Evolutionary conservation across 2,329 filamentous ascomycete genomes (phyloP), one percentile per base, ranked within the genome.

Genomic region (Dactylellina leptospora): DNA sequence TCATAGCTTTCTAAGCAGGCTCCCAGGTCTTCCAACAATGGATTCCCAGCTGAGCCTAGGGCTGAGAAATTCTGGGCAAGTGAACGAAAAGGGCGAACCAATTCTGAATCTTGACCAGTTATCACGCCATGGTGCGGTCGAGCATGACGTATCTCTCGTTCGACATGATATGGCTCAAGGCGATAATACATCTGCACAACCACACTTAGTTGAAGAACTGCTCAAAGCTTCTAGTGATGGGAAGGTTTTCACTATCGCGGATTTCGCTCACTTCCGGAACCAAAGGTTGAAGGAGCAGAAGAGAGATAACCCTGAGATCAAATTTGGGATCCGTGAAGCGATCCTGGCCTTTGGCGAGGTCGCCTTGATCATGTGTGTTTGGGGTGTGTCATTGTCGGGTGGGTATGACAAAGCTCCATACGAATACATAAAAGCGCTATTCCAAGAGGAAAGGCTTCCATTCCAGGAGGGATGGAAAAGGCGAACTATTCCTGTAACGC

Each of bases 71-170:
- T 23, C 50, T 3, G 74, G 69, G n/a, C 75, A 76, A 27, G 56
- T 74, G 27, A 75, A 76, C 51, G 54, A 71, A 3, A 58, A 51
- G 9, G 68, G 71, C 2, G 55, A 44, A 1, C 33, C 56, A 2
- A 70, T 62, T 3, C 9, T 80, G 45, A 75, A 77, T 54, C 76
- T 80, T 6, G 76, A 78, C 25, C 76, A 80, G 47, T 60, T 80
- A 0, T 74, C 75, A n/a, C 77, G 75, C 23, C 79, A 80, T 74
- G 76, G 77, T 30, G 72, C 74, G 1, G 75, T 80, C 20, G 80
- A 80, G 72, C 79, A 80, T 55, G 80, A 81, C 56, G 78, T 74
- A 22, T 78, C 77, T 5, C 75, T 80, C 1, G 76, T 75, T 0
- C 74, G 79, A 5, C 62, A 73, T 16, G 75, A 77, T 47, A 18